Evolutionary conservation across 345 rosid genomes (phyloP), one percentile per base, ranked within the genome.

Genomic region (Lumnitzera littorea): DNA sequence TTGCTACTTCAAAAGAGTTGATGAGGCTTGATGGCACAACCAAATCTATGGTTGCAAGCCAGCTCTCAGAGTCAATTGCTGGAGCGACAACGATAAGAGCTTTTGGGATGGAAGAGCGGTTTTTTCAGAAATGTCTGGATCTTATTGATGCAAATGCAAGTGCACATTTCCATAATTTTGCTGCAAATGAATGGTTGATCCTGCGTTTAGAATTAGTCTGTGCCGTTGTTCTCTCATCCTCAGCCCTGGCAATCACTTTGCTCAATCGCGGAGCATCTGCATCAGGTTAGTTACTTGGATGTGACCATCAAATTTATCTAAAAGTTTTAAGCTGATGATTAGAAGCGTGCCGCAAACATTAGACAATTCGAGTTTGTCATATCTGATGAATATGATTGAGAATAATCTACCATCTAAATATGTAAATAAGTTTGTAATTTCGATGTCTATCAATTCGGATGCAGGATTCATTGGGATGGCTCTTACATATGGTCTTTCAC

Each of bases 401-500:
- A 27, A 27, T 27, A 27, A 27, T 27, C 31, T 1, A 27, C 31
- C 31, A 2, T 27, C 31, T 27, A 27, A 27, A 27, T 27, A 27
- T 27, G 5, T 27, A 27, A 27, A 27, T 27, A 27, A 27, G 31
- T 27, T 27, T 27, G 4, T 27, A 27, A 27, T 36, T 36, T 36
- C 7, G 2, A 9, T 9, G 11, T 1, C 10, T 36, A 17, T 43
- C 12, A 23, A 20, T 23, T 5, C 15, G 66, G 53, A 54, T 72
- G 53, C 82, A 82, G 91, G 91, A 29, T 74, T 68, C 16, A 72
- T 80, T 52, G 91, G 91, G 71, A 82, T 82, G 88, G 84, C 86
- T 20, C 62, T 85, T 61, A 59, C 88, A 11, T 85, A 78, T 48
- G 91, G 91, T 49, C 81, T 85, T 23, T 82, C 91, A 5, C 59